A percentile compares a stretch with the other conserved stretches of the same genome.
Evolutionary conservation across 306 rosid genomes (phyloP).

Genomic region (Calophaca sinica): DNA sequence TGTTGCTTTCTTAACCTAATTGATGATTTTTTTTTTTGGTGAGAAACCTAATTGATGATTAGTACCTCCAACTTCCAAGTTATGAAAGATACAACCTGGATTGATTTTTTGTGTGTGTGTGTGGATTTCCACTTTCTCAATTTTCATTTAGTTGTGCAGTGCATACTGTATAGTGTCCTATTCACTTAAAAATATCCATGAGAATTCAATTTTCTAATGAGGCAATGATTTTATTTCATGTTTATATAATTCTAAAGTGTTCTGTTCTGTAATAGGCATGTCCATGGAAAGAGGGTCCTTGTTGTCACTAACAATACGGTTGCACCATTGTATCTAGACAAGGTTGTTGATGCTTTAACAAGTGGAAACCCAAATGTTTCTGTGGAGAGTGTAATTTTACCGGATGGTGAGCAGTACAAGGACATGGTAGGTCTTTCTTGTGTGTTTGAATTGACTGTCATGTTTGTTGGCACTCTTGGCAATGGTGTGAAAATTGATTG

Average conservation of each 20-base stretch:
- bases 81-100: not conserved
- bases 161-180: not conserved
- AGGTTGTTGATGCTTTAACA: conserved; percentile 79
- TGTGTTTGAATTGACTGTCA: conserved; percentile 9
- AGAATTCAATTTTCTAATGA: not conserved
- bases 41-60: not conserved
- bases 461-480: not conserved
- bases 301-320: conserved; percentile 84
- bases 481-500: conserved; percentile 39
- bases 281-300: conserved; percentile 92
- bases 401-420: conserved; percentile 93
- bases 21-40: not conserved
- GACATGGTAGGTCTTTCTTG: conserved; percentile 67
- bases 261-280: conserved; percentile 69
- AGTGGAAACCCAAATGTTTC: conserved; percentile 78
- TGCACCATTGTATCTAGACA: conserved; percentile 83
- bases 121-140: not conserved
- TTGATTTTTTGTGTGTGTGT: not conserved
- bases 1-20: not conserved
- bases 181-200: not conserved
- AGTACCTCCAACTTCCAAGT: not conserved
- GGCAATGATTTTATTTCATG: not conserved
- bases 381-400: conserved; percentile 86
- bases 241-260: not conserved
- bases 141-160: conserved; percentile 17